Conservation (phyloP, 129 eudicot species). For the Centella asiatica region DNA sequence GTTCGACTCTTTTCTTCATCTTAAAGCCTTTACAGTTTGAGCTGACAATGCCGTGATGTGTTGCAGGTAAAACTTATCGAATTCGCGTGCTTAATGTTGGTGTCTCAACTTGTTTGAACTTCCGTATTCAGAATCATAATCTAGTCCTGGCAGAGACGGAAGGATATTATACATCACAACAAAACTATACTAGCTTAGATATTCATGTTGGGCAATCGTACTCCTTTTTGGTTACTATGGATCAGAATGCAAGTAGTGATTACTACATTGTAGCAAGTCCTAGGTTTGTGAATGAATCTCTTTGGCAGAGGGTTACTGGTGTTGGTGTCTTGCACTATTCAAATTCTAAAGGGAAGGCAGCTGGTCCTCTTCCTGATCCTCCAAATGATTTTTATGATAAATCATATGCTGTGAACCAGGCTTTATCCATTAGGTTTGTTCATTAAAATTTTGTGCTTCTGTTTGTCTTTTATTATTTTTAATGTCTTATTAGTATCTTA, state of each 20-base stretch:
- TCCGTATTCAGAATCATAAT: conserved; percentile 75
- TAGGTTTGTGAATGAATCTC: conserved; percentile 74
- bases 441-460: background rate
- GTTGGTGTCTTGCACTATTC: conserved; percentile 84
- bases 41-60: background rate
- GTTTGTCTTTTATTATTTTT: background rate
- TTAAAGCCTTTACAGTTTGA: background rate
- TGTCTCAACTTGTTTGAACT: conserved; percentile 76
- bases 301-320: conserved; percentile 87
- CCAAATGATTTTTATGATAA: conserved; percentile 60
- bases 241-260: conserved; percentile 89
- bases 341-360: conserved; percentile 69
- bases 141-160: conserved; percentile 82
- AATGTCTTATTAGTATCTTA: background rate
- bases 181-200: conserved; percentile 68
- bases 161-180: conserved; percentile 78
- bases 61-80: conserved; percentile 85
- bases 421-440: conserved; percentile 75
- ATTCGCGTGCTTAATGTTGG: conserved; percentile 89
- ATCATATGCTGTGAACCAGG: conserved; percentile 75
- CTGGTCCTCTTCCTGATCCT: conserved; percentile 93
- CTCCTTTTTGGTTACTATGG: conserved; percentile 94
- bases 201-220: conserved; percentile 97
- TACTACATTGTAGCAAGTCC: conserved; percentile 97
- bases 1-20: background rate